phyloP scores from a whole-genome alignment of 176 grass and related monocot species.

The Phoenix dactylifera region DNA sequence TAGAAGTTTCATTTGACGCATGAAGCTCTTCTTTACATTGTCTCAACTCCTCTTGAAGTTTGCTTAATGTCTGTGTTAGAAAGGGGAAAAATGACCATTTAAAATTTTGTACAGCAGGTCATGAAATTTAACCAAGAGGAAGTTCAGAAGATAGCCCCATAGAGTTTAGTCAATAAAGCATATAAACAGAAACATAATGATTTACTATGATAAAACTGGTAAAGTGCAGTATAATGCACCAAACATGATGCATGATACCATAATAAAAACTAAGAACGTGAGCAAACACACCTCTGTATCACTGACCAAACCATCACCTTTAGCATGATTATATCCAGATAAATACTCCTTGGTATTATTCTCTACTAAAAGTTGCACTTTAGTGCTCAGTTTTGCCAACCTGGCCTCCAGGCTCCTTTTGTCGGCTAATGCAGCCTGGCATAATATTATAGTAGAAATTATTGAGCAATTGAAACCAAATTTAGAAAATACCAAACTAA shows the following conservation, averaged over 20 bases:
- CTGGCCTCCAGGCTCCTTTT: slow-evolving; percentile 66
- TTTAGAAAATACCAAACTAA: slow-evolving; percentile 5
- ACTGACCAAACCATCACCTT: slow-evolving; percentile 22
- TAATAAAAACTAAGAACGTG: too few relatives aligned
- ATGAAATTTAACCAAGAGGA: too few relatives aligned
- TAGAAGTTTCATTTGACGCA: slow-evolving; percentile 52
- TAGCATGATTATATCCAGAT: slow-evolving; percentile 1
- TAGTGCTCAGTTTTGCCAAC: slow-evolving; percentile 32
- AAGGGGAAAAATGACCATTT: neutral
- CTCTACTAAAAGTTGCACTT: slow-evolving; percentile 21
- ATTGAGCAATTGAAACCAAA: neutral
- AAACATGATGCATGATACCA: too few relatives aligned
- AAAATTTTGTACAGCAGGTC: too few relatives aligned
- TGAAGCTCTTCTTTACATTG: slow-evolving; percentile 61
- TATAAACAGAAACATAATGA: too few relatives aligned
- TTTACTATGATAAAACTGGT: too few relatives aligned
- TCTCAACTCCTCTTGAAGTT: slow-evolving; percentile 80
- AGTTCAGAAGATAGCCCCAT: too few relatives aligned
- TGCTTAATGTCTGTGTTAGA: slow-evolving; percentile 49
- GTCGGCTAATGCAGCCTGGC: slow-evolving; percentile 62
- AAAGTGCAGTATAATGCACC: too few relatives aligned
- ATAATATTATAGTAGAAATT: slow-evolving; percentile 8
- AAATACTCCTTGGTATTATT: slow-evolving; percentile 12
- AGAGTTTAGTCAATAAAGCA: too few relatives aligned
- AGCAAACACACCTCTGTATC: too few relatives aligned